Conservation (phyloP, 1,139 yeast species). For the Pichiaceae sp. region DNA sequence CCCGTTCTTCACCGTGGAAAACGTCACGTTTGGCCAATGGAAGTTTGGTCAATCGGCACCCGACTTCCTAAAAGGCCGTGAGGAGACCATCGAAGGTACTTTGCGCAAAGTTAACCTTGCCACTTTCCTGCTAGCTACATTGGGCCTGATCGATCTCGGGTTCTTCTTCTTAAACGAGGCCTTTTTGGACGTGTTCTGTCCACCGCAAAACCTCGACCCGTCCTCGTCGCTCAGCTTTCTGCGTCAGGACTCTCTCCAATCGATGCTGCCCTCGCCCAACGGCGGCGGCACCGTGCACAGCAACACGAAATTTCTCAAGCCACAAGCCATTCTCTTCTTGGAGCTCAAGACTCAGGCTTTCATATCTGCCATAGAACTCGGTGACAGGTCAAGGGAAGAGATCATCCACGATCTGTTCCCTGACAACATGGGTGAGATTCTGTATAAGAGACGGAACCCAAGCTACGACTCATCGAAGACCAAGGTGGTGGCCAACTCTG, state of each 20-base stretch:
- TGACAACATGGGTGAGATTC: slow-evolving; percentile 45
- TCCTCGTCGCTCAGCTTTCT: slow-evolving; percentile 23
- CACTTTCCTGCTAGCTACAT: slow-evolving; percentile 75
- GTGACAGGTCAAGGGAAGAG: slow-evolving; percentile 58
- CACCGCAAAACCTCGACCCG: slow-evolving; percentile 34
- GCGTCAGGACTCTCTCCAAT: slow-evolving; percentile 10
- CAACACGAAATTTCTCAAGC: slow-evolving; percentile 53
- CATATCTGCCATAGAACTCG: slow-evolving; percentile 76
- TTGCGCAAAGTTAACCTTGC: slow-evolving; percentile 80
- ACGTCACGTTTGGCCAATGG: slow-evolving; percentile 49
- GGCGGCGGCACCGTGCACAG: slow-evolving; percentile 4
- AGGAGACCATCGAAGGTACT: slow-evolving; percentile 60
- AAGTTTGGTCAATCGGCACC: slow-evolving; percentile 55
- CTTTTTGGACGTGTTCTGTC: slow-evolving; percentile 78
- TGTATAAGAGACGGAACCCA: slow-evolving; percentile 38
- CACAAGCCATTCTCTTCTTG: slow-evolving; percentile 69
- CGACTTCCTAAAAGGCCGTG: slow-evolving; percentile 46
- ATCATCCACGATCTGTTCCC: slow-evolving; percentile 76
- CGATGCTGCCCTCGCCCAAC: slow-evolving; percentile 7
- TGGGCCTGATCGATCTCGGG: slow-evolving; percentile 81
- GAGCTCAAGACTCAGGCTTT: slow-evolving; percentile 94
- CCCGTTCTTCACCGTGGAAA: slow-evolving; percentile 57
- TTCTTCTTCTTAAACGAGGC: slow-evolving; percentile 78
- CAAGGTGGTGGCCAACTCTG: slow-evolving; percentile 20
- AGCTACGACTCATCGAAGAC: slow-evolving; percentile 13